A percentile compares a stretch with the other conserved stretches of the same genome.
Evolutionary conservation across 2,329 filamentous ascomycete species (phyloP).

Genomic region (Fusarium tricinctum): DNA sequence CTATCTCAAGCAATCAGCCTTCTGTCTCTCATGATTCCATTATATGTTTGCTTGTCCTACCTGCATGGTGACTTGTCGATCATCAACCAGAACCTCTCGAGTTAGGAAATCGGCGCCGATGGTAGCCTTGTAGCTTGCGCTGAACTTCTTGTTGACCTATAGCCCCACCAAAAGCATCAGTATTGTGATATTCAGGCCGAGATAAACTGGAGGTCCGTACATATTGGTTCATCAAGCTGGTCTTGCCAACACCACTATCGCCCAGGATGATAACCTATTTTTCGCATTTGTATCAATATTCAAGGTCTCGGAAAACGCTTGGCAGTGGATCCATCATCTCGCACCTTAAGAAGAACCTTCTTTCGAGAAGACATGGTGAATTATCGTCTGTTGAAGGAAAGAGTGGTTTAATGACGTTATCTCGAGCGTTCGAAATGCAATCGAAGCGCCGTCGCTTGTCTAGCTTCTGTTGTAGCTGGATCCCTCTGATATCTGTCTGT

Average conservation of each 20-base stretch:
- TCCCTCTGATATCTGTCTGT: slow-evolving; percentile 1
- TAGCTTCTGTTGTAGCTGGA: slow-evolving; percentile 14
- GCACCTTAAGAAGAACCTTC: slow-evolving; percentile 92
- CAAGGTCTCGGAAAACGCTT: background rate
- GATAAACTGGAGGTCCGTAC: slow-evolving; percentile 67
- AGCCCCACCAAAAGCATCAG: slow-evolving; percentile 25
- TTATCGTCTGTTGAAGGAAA: slow-evolving; percentile 39
- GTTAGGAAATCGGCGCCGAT: slow-evolving; percentile 99
- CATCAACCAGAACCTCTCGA: slow-evolving; percentile 96
- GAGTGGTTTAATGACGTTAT: slow-evolving; percentile 53
- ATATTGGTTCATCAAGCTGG: slow-evolving; percentile 99
- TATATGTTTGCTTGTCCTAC: slow-evolving; percentile 60
- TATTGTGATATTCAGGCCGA: slow-evolving; percentile 9
- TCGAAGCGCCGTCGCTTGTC: slow-evolving; percentile 26
- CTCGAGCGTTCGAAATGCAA: slow-evolving; percentile 43
- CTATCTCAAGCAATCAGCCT: slow-evolving; percentile 60
- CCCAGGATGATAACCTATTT: slow-evolving; percentile 96
- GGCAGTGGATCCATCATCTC: background rate
- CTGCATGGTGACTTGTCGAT: slow-evolving; percentile 98
- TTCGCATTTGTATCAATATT: slow-evolving; percentile 37
- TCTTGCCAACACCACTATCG: slow-evolving; percentile 99
- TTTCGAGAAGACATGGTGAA: slow-evolving; percentile 81
- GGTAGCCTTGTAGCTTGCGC: slow-evolving; percentile 98
- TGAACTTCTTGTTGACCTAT: slow-evolving; percentile 99
- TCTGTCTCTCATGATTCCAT: background rate